Evolutionary conservation across 129 eudicot genomes (phyloP), one percentile per base, ranked within the genome.

Genomic region (Smallanthus sonchifolius): DNA sequence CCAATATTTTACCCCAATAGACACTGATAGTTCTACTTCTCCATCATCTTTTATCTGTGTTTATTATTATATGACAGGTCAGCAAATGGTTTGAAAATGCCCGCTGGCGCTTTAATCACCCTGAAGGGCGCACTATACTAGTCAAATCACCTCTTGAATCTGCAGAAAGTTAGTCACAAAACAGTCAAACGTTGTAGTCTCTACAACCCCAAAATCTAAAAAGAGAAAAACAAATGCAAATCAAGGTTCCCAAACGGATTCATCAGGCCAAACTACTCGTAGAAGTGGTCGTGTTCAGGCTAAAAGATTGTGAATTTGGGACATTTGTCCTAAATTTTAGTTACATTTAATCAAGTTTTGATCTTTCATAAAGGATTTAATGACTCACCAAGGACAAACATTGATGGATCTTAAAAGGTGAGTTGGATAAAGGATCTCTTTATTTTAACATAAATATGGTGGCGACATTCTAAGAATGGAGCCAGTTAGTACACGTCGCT

Each of bases 81-180:
- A 64, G 39, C 72, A 94, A 86, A 75, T 94, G 98, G 98, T 94
- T 94, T 77, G 91, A 72, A 65, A 85, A 88, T 86, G 85, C 96
- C 13, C 97, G 98, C 43, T 84, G 96, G 95, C 86, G 92, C 77
- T 78, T 66, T 61, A 87, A 82, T 67, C 93, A 86, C 65, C 67
- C 77, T n/a, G 62, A 38, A 57, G 67, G 79, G n/a, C 69, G 61
- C 37, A 17, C 38, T 56, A 54, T 63, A 36, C 5, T 32, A 70
- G 84, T 13, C 67, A 73, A 63, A 62, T 40, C 52, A 3, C 48
- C 77, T 48, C 67, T 51, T n/a, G 75, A 66, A 32, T 24, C 87
- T 55, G 71, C 67, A 42, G 74, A 54, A 40, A 60, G 2, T 36
- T 16, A 39, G 47, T 7, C 19, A 40, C 69, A 6, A 40, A 73